A percentile compares a stretch with the other conserved stretches of the same genome.
Conservation (phyloP, 2,329 filamentous ascomycete genomes). For the Parastagonospora avenae region DNA sequence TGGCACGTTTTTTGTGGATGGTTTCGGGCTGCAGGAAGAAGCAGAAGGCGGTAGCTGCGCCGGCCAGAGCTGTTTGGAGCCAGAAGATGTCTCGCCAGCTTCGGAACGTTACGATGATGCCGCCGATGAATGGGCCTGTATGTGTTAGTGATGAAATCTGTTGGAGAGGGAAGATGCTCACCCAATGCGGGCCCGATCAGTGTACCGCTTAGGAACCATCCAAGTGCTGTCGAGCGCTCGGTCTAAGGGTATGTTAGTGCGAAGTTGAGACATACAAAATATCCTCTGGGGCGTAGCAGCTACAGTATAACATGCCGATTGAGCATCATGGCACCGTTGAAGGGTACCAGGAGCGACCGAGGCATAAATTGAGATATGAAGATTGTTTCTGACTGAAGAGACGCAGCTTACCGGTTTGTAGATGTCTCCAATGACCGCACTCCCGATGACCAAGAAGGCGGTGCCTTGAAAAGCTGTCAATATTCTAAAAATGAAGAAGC, state of each 20-base stretch:
- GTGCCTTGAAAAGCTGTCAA: constrained; percentile 78
- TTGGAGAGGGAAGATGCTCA: constrained; percentile 1
- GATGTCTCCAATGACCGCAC: constrained; percentile 68
- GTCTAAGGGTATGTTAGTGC: constrained; percentile 58
- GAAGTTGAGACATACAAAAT: background rate
- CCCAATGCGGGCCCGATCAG: constrained; percentile 66
- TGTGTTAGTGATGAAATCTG: constrained; percentile 3
- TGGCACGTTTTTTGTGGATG: constrained; percentile 66
- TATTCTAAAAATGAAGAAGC: constrained; percentile 76
- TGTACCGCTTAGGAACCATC: constrained; percentile 74
- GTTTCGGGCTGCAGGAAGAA: constrained; percentile 75
- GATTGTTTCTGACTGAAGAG: background rate
- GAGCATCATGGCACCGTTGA: too few species aligned
- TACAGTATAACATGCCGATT: background rate
- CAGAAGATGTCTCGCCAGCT: constrained; percentile 79
- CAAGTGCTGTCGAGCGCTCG: constrained; percentile 72
- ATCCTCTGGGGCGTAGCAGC: background rate
- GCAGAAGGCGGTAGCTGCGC: constrained; percentile 62
- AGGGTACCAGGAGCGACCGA: too few species aligned
- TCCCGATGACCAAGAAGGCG: constrained; percentile 73
- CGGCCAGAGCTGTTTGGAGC: constrained; percentile 73
- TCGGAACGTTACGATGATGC: constrained; percentile 75
- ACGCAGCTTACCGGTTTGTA: constrained; percentile 45
- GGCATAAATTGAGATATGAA: too few species aligned
- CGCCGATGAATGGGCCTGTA: constrained; percentile 74